These are phyloP conservation scores for Nakazawaea ishiwadae DNA, from an alignment of 805 yeast genomes.

Conservation along the genomic window DNA sequence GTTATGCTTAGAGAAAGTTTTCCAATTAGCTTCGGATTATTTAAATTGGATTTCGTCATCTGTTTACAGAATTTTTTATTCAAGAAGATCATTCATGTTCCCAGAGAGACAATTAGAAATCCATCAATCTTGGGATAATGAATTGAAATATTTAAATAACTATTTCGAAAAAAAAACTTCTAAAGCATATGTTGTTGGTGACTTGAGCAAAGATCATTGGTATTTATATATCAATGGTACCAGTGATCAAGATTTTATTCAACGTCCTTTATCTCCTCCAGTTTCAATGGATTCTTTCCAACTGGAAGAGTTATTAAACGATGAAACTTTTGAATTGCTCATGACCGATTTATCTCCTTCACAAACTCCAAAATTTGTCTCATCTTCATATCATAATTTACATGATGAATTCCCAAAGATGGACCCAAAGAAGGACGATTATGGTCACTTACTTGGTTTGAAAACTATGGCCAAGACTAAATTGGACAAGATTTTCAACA, in stretches of 20 bases:
- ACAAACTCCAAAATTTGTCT: constrained; percentile 51
- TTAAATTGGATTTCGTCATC: constrained; percentile 35
- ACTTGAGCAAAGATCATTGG: constrained; percentile 84
- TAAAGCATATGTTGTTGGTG: constrained; percentile 72
- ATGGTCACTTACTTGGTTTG: constrained; percentile 77
- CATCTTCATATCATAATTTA: constrained; percentile 17
- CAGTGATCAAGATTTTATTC: constrained; percentile 11
- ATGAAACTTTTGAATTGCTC: constrained; percentile 78
- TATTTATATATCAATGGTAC: constrained; percentile 68
- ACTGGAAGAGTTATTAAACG: constrained; percentile 14
- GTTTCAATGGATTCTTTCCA: too few relatives aligned
- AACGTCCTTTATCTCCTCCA: constrained; percentile 10
- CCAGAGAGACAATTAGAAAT: constrained; percentile 79
- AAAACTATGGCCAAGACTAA: constrained; percentile 60
- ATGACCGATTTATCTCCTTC: constrained; percentile 77
- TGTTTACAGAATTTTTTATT: constrained; percentile 72
- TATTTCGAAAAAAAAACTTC: constrained; percentile 59
- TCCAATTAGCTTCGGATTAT: constrained; percentile 41
- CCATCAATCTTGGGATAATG: constrained; percentile 82
- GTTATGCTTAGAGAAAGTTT: constrained; percentile 63
- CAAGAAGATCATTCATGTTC: constrained; percentile 89
- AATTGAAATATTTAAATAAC: constrained; percentile 62
- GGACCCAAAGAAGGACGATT: constrained; percentile 50
- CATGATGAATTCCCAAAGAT: constrained; percentile 30
- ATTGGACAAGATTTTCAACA: constrained; percentile 52